Percentiles rank a stretch among this genome's conserved stretches.
Conservation (phyloP, 1,284 basidiomycete genomes). For the Ceratorhiza oryzae-sativae region DNA sequence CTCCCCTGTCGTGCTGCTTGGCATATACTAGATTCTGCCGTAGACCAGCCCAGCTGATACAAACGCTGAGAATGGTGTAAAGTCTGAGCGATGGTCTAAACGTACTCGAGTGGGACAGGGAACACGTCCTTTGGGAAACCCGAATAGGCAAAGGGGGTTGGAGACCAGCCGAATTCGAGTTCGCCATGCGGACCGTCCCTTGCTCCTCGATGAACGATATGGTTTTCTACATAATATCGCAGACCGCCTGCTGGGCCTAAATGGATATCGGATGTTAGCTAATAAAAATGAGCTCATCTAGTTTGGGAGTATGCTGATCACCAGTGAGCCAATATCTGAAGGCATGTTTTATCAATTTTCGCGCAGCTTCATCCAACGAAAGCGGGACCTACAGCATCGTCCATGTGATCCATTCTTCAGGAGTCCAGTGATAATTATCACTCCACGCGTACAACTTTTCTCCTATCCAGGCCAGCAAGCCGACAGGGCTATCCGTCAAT, state of each 20-base stretch:
- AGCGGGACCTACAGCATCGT: constrained; percentile 39
- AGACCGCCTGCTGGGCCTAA: constrained; percentile 35
- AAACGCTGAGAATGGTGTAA: no score
- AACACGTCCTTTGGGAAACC: constrained; percentile 40
- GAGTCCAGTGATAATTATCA: constrained; percentile 44
- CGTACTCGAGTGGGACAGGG: constrained; percentile 42
- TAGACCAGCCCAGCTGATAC: constrained; percentile 40
- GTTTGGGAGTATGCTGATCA: neutral
- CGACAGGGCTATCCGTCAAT: constrained; percentile 44
- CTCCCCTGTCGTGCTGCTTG: constrained; percentile 42
- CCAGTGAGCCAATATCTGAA: constrained; percentile 28
- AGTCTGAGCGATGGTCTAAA: neutral
- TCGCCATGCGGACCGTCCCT: constrained; percentile 27
- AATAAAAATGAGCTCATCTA: neutral
- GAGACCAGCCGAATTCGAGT: constrained; percentile 34
- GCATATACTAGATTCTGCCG: constrained; percentile 42
- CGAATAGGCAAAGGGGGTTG: constrained; percentile 43
- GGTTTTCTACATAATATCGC: constrained; percentile 43
- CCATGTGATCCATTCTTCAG: constrained; percentile 44
- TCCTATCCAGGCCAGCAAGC: constrained; percentile 45
- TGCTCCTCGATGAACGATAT: constrained; percentile 3
- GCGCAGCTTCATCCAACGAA: neutral
- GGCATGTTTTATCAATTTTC: neutral
- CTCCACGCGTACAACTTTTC: constrained; percentile 44
- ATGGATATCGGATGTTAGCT: neutral